Evolutionary conservation across 768 basidiomycete genomes (phyloP).

Genomic region (Phylloporus scabripes): DNA sequence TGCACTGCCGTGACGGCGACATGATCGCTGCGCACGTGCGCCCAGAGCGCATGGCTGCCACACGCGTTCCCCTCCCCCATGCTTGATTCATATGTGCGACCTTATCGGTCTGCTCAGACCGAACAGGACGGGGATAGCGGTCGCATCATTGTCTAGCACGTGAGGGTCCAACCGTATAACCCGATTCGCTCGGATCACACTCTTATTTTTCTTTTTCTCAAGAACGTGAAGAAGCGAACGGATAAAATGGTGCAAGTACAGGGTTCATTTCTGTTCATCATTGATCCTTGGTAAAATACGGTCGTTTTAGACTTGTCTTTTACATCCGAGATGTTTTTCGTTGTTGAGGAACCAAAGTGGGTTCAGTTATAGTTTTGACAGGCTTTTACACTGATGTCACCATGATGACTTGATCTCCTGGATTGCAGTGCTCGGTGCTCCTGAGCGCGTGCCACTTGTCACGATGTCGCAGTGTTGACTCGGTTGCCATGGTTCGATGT

Average conservation of each 20-base stretch:
- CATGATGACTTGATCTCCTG: not conserved
- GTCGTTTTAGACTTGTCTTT: not conserved
- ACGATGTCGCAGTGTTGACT: constrained; percentile 10
- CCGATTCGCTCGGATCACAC: not conserved
- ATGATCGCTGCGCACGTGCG: not conserved
- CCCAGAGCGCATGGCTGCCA: not conserved
- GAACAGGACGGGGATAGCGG: not conserved
- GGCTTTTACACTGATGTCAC: not conserved
- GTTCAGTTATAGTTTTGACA: not conserved
- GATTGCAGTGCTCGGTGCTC: not conserved
- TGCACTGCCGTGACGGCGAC: no score
- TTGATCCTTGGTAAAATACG: not conserved
- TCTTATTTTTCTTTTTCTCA: not conserved
- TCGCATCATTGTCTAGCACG: not conserved
- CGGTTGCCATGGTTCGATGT: not conserved
- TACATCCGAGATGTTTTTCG: not conserved
- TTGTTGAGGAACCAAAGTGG: not conserved
- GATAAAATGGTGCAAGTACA: no score
- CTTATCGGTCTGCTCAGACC: not conserved
- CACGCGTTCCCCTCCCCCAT: not conserved
- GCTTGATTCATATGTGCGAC: not conserved
- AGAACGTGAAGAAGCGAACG: not conserved
- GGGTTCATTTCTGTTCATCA: not conserved
- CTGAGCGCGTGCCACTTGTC: not conserved
- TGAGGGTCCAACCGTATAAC: not conserved